Base-by-base conservation (phyloP, 768 basidiomycete species). In the Auriscalpium orientale region DNA sequence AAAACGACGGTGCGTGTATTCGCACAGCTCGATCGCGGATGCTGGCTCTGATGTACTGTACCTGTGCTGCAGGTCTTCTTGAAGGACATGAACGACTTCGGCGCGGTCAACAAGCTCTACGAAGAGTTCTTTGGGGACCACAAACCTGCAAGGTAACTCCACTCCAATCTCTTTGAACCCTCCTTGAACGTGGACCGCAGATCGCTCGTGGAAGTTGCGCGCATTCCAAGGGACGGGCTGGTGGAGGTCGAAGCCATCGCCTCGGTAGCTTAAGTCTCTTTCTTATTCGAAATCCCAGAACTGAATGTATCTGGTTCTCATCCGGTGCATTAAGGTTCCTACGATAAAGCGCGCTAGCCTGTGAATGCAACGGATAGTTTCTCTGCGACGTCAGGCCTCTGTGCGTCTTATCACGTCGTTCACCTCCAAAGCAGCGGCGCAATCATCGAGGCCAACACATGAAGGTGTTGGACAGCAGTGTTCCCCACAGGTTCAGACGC, bases 231-330 rank as follows among this genome's bases (percentile, higher is more conserved):
- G 68, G 90, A 93, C 65, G 95, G 91, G 9, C 76, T 95, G 37
- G 84, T 97, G 51, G 95, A 98, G 78, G 81, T 98, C 54, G 95
- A 98, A 71, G 85, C 82, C 58, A 87, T 94, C 69, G 91, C 85
- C n/a, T 49, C 56, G n/a, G 35, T 53, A n/a, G 44, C 34, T 34
- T 53, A 33, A 51, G 28, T 20, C 46, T 28, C 28, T 28, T 28
- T 28, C 28, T 28, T 28, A 28, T 7, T 28, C 28, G 28, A 28
- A 28, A 28, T 4, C 28, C 28, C 28, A 28, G 28, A 4, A 4
- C 28, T 28, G 28, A 28, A 28, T 28, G 28, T 28, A 28, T 28
- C 28, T 28, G 28, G 28, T 7, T 28, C 28, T 28, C 28, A 28
- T 28, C 28, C 4, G 28, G 28, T 28, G 28, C 28, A 7, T 7